A percentile compares a stretch with the other conserved stretches of the same genome.
phyloP scores from a whole-genome alignment of 768 basidiomycete genomes.

The Mycena crocata region DNA sequence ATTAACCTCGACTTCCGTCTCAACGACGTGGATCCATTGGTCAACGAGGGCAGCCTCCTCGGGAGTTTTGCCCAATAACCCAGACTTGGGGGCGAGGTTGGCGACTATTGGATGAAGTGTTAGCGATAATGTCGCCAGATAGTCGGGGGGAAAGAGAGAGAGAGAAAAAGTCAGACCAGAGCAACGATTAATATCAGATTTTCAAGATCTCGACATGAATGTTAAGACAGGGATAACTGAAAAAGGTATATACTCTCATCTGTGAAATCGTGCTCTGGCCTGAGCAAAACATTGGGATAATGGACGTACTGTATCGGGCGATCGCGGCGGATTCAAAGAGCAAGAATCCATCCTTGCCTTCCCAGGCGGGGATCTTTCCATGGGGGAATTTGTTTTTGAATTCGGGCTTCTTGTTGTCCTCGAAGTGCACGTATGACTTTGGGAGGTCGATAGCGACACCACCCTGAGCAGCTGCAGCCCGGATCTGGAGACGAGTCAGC shows the following conservation, averaged over 20 bases:
- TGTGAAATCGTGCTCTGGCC: conserved; percentile 43
- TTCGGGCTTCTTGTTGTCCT: conserved; percentile 77
- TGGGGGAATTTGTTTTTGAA: conserved; percentile 81
- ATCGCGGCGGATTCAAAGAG: conserved; percentile 85
- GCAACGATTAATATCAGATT: conserved; percentile 47
- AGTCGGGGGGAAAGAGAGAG: conserved; percentile 5
- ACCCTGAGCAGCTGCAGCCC: conserved; percentile 68
- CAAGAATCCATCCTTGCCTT: conserved; percentile 80
- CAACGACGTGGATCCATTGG: conserved; percentile 86
- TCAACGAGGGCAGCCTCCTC: conserved; percentile 83
- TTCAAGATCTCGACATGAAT: conserved; percentile 62
- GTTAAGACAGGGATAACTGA: conserved; percentile 85
- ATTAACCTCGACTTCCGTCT: conserved; percentile 66
- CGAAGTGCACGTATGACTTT: conserved; percentile 65
- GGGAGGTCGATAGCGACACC: conserved; percentile 69
- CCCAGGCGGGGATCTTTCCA: conserved; percentile 89
- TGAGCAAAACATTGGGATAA: conserved; percentile 25
- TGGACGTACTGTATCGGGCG: conserved; percentile 84
- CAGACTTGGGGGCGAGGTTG: conserved; percentile 77
- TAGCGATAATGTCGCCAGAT: too few species aligned
- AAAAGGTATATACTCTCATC: conserved; percentile 56
- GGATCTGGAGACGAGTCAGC: conserved; percentile 47
- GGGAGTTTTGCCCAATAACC: conserved; percentile 73
- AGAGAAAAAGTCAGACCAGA: conserved; percentile 22
- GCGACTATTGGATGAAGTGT: conserved; percentile 68